Base-by-base conservation (phyloP, 169 alveolate genomes). In the Eimeria brunetti region DNA sequence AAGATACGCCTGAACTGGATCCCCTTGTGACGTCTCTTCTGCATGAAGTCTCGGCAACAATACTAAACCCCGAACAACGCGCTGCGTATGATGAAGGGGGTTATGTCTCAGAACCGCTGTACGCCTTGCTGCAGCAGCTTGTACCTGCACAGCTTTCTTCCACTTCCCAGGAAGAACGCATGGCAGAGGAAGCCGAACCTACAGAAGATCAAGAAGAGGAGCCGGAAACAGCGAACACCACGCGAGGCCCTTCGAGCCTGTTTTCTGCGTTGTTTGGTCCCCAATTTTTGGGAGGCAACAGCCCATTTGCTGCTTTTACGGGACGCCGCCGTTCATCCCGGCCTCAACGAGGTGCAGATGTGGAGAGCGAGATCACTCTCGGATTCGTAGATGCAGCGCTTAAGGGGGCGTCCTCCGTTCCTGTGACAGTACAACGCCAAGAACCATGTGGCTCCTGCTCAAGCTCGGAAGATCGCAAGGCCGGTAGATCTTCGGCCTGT, bases 341-440 rank as follows among this genome's bases (percentile, higher is more conserved):
- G 53, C 80, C 80, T 5, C 75, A 36, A 64, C 78, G 69, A 49
- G 91, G 91, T n/a, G 58, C 58, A 20, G 80, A 85, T 46, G 91
- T 85, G 56, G 91, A 85, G 80, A 49, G 62, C 30, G 6, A 7
- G 2, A 60, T 85, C 91, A 58, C 91, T 69, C 67, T 85, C 56
- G 78, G 91, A 20, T 85, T 85, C 49, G 62, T 38, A 46, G 91
- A 46, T 8, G 91, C 91, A 30, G 91, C 91, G n/a, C 58, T 85
- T 22, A 38, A 38, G 1, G 91, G 91, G 60, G 91, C 91, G 4
- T 53, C 80, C 44, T 85, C 91, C 22, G 20, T 85, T 30, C 62
- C 80, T 18, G 60, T 85, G 41, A 58, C 0, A 22, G 91, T 85
- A 41, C 75, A 58, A 18, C 91, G 91, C 24, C 81, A 46, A 36